These are phyloP conservation scores for Fusarium incarnatum DNA, from an alignment of 2,329 filamentous ascomycete genomes.

Conservation along the genomic window DNA sequence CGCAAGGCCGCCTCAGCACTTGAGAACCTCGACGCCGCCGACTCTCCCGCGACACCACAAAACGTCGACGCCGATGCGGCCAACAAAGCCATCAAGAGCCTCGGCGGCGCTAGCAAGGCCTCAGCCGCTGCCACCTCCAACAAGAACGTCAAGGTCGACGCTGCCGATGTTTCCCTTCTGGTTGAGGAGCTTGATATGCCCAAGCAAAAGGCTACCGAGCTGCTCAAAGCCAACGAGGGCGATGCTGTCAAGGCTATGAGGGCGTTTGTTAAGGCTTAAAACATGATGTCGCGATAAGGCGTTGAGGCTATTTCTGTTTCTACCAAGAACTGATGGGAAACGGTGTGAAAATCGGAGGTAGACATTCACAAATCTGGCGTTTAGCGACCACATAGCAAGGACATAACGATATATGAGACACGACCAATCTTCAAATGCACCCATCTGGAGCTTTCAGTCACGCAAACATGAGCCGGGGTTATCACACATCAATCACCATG, in stretches of 20 bases:
- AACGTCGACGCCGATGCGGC: constrained; percentile 77
- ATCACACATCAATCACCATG: constrained; percentile 13
- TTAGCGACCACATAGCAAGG: not conserved
- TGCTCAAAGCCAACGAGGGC: constrained; percentile 78
- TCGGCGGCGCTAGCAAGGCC: constrained; percentile 55
- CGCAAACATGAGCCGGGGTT: not conserved
- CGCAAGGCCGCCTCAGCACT: constrained; percentile 81
- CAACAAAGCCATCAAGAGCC: constrained; percentile 76
- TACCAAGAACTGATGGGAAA: not conserved
- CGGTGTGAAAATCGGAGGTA: not conserved
- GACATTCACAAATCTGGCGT: not conserved
- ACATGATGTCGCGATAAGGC: not conserved
- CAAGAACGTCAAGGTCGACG: constrained; percentile 79
- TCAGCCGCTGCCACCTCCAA: constrained; percentile 50
- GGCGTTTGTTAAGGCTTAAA: constrained; percentile 58
- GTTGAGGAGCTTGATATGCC: constrained; percentile 78
- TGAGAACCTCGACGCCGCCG: constrained; percentile 71
- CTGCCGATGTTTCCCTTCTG: constrained; percentile 75
- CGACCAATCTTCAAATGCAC: not conserved
- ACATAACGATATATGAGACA: not conserved
- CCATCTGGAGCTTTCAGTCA: not conserved
- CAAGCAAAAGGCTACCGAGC: constrained; percentile 78
- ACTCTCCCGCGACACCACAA: constrained; percentile 58
- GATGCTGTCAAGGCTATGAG: constrained; percentile 75
- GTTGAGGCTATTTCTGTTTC: not conserved